These are phyloP conservation scores for Phytophthora tentaculata DNA, from an alignment of 352 stramenopile species.

Conservation along the genomic window DNA sequence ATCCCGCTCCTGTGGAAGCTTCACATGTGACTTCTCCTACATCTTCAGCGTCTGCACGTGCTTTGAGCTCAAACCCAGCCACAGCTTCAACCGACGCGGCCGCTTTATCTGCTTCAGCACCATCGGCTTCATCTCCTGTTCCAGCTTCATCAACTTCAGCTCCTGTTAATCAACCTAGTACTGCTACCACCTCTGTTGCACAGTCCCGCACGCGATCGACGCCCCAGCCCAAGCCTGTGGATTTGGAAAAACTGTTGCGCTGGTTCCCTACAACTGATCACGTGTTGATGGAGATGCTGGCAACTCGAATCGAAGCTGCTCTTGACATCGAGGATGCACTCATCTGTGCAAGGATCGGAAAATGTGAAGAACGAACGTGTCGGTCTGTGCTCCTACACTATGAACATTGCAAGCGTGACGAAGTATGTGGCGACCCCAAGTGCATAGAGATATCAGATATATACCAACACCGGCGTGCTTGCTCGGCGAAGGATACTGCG, in stretches of 20 bases:
- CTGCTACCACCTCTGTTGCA: not conserved
- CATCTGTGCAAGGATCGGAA: constrained; percentile 40
- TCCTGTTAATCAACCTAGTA: not conserved
- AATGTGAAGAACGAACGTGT: constrained; percentile 39
- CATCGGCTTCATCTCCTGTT: constrained; percentile 1
- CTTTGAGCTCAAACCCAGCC: not conserved
- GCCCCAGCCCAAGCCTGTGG: constrained; percentile 11
- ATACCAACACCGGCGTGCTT: constrained; percentile 38
- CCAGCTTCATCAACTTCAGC: constrained; percentile 10
- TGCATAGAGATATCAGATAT: constrained; percentile 35
- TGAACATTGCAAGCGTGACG: constrained; percentile 40
- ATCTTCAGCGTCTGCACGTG: not conserved
- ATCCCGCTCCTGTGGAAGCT: not conserved
- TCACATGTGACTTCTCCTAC: not conserved
- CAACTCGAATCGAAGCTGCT: constrained; percentile 32
- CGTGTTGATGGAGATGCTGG: constrained; percentile 33
- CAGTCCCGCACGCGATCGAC: not conserved
- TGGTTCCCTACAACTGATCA: constrained; percentile 42
- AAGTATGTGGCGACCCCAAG: constrained; percentile 35
- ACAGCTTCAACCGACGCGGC: not conserved
- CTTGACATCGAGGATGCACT: constrained; percentile 50
- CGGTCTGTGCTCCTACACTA: constrained; percentile 37
- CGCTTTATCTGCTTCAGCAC: constrained; percentile 2
- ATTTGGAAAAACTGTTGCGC: constrained; percentile 38
- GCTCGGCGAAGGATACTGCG: constrained; percentile 26